Evolutionary conservation across 1,284 basidiomycete species (phyloP).

Genomic region (Moniliophthora roreri): DNA sequence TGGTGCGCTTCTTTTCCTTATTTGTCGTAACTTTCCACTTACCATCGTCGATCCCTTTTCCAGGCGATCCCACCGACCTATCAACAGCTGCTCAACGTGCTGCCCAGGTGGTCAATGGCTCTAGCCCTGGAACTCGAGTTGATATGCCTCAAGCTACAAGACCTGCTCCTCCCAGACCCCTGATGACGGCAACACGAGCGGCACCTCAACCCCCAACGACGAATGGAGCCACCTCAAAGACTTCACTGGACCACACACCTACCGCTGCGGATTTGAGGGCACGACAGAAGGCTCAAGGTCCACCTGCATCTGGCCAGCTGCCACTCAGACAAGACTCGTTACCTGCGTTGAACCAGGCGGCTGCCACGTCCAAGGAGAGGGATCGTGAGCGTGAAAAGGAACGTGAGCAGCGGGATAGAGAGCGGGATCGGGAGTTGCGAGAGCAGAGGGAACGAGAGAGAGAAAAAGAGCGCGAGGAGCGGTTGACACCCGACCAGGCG

Average conservation of each 20-base stretch:
- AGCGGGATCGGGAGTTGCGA: slow-evolving; percentile 28
- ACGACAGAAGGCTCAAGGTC: slow-evolving; percentile 57
- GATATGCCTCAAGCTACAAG: slow-evolving; percentile 36
- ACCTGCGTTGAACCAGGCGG: slow-evolving; percentile 21
- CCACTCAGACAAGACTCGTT: slow-evolving; percentile 52
- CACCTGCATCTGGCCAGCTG: slow-evolving; percentile 32
- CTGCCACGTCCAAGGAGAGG: neutral
- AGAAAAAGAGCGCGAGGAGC: slow-evolving; percentile 19
- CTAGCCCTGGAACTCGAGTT: slow-evolving; percentile 20
- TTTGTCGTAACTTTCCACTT: slow-evolving; percentile 57
- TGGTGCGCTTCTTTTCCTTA: slow-evolving; percentile 36
- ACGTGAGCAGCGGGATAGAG: slow-evolving; percentile 15
- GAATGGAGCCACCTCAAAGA: slow-evolving; percentile 19
- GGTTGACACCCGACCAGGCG: slow-evolving; percentile 12
- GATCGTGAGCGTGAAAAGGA: neutral
- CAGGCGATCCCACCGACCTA: slow-evolving; percentile 44
- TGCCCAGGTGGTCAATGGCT: slow-evolving; percentile 64
- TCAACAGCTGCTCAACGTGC: slow-evolving; percentile 53
- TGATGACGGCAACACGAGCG: slow-evolving; percentile 48
- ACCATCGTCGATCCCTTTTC: slow-evolving; percentile 30
- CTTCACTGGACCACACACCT: slow-evolving; percentile 51
- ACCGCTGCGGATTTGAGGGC: slow-evolving; percentile 62
- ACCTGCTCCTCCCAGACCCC: slow-evolving; percentile 45
- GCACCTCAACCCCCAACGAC: slow-evolving; percentile 56
- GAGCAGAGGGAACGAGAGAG: slow-evolving; percentile 29